These are phyloP conservation scores for Zygosaccharomyces rouxii DNA, from an alignment of 805 yeast genomes.

Conservation along the genomic window DNA sequence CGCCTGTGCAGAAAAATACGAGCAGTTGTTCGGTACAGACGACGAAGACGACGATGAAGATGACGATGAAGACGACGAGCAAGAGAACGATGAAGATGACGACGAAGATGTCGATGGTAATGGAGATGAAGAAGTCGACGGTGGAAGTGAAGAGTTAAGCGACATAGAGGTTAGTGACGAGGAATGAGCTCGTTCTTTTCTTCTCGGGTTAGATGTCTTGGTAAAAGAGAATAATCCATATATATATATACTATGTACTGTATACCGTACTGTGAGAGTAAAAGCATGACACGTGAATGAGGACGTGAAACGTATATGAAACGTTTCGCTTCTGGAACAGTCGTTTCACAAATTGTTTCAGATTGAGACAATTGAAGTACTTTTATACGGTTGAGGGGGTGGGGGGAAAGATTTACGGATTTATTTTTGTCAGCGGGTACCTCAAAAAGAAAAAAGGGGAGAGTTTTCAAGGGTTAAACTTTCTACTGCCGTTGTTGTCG, in stretches of 20 bases:
- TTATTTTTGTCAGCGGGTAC: slow-evolving; percentile 4
- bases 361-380: neutral
- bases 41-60: slow-evolving; percentile 37
- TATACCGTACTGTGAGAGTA: no score
- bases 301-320: neutral
- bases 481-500: no score
- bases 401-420: neutral
- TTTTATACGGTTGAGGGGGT: neutral
- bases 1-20: slow-evolving; percentile 46
- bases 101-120: slow-evolving; percentile 11
- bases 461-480: neutral
- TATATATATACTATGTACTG: neutral
- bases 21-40: slow-evolving; percentile 42
- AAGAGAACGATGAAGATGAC: slow-evolving; percentile 14
- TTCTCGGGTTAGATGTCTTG: neutral
- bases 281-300: no score
- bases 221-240: neutral
- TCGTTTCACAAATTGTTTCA: neutral
- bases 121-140: slow-evolving; percentile 16
- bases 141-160: slow-evolving; percentile 27
- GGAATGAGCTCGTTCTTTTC: slow-evolving; percentile 7
- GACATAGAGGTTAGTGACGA: slow-evolving; percentile 32
- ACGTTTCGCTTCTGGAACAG: neutral
- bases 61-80: slow-evolving; percentile 26
- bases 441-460: slow-evolving; percentile 4